Conservation (phyloP, 1,139 yeast species). For the Saccharomycopsis hybrid region DNA sequence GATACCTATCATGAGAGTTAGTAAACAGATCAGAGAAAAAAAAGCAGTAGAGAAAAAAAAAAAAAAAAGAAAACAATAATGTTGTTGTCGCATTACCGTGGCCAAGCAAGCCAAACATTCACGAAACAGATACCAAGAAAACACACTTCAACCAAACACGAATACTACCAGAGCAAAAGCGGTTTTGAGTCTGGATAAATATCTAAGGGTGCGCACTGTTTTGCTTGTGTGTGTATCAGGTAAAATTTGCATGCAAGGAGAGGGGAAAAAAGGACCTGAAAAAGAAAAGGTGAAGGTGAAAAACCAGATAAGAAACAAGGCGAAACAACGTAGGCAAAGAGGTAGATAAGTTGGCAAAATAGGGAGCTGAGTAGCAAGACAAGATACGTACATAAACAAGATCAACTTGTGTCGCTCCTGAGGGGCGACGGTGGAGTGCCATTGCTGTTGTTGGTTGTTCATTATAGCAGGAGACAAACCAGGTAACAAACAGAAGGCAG, state of each 20-base stretch:
- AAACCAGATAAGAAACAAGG: not conserved
- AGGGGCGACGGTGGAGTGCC: constrained; percentile 17
- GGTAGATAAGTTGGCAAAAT: not conserved
- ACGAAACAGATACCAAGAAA: no score
- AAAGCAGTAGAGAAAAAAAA: not conserved
- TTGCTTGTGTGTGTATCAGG: no score
- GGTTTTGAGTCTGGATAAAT: no score
- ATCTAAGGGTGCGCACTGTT: no score
- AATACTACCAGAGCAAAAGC: no score
- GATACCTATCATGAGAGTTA: constrained; percentile 7
- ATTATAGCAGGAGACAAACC: not conserved
- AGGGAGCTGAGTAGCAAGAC: not conserved
- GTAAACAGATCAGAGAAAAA: not conserved
- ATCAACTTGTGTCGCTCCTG: constrained; percentile 18
- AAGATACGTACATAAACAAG: constrained; percentile 13
- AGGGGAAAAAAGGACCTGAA: not conserved
- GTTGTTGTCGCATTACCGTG: no score
- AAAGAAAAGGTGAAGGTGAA: not conserved
- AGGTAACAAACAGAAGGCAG: no score
- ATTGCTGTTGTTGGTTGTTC: constrained; percentile 5
- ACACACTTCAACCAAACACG: no score
- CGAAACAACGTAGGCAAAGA: not conserved
- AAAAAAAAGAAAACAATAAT: not conserved
- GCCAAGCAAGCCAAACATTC: no score
- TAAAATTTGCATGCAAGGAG: not conserved